Percentiles rank a stretch among this genome's conserved stretches.
Conservation (phyloP, 176 grass and related monocot genomes). For the Aegilops speltoides region DNA sequence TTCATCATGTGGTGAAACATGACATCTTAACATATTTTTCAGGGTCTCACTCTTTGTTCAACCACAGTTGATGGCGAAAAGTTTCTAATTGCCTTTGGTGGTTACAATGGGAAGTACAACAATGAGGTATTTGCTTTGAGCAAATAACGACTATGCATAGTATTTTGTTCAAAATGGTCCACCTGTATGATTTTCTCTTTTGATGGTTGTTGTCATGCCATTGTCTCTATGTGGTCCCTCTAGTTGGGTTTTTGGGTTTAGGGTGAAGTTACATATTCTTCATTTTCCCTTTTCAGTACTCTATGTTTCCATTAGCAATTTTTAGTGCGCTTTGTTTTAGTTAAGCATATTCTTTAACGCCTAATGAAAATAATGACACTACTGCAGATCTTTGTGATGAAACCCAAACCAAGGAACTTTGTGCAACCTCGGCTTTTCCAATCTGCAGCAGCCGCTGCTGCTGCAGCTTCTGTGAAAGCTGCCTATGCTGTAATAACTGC, state of each 20-base stretch:
- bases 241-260: neutral
- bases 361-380: slow-evolving; percentile 20
- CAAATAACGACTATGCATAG: neutral
- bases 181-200: neutral
- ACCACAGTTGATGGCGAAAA: slow-evolving; percentile 62
- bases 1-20: slow-evolving; percentile 3
- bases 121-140: slow-evolving; percentile 69
- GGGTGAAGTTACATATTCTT: neutral
- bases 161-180: slow-evolving; percentile 6
- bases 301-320: neutral
- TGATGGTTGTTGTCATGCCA: neutral
- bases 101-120: slow-evolving; percentile 96
- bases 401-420: slow-evolving; percentile 64
- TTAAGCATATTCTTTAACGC: neutral
- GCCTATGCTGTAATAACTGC: slow-evolving; percentile 78
- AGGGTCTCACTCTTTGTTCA: slow-evolving; percentile 89
- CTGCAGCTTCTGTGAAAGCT: slow-evolving; percentile 80
- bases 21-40: slow-evolving; percentile 25
- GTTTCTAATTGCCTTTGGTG: slow-evolving; percentile 76
- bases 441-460: slow-evolving; percentile 73
- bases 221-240: neutral
- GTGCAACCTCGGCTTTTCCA: slow-evolving; percentile 72
- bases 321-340: neutral
- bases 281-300: neutral
- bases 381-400: slow-evolving; percentile 80